Evolutionary conservation across 2,329 filamentous ascomycete species (phyloP), one percentile per base, ranked within the genome.

Genomic region (Aspergillus luchuensis): DNA sequence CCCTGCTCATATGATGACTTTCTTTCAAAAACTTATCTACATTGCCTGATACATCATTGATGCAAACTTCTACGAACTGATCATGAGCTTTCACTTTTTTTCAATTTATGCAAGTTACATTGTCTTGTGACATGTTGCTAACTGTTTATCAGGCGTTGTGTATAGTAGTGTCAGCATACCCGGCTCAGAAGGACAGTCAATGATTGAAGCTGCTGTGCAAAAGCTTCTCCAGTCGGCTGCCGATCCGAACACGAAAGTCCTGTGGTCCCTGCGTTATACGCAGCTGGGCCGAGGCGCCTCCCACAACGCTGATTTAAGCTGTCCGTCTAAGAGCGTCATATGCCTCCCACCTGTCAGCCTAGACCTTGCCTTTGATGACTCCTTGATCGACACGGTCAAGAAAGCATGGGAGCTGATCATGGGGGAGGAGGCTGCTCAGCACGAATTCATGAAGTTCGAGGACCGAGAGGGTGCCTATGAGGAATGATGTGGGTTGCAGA

Each of bases 31-130:
- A 96, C 93, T 98, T 98, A 98, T 97, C 94, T 97, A 98, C 94
- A 97, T 98, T 98, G 92, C 91, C 94, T 93, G 94, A 76, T 96
- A 90, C 80, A 81, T 78, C 84, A 85, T 89, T 96, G 93, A 96
- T 88, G 92, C 95, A 85, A 85, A 83, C 76, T 63, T 83, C 83
- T 85, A 59, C 88, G 91, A 89, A 81, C 92, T 96, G 92, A 96
- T 87, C 71, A 80, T 81, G 79, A 81, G 76, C 74, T 55, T 64
- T 4, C 57, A 59, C 53, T 33, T 66, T 60, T 60, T 58, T 51
- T 38, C 10, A 15, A 36, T 15, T 13, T 2, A 36, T 48, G 61
- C 61, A 59, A 60, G 61, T 62, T 69, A 65, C 69, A 57, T 63
- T 60, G 36, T 61, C 58, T 43, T 48, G 52, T 56, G 41, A 64